Percentiles rank a stretch among this genome's conserved stretches.
Evolutionary conservation across 1,284 basidiomycete genomes (phyloP).

Genomic region (Abortiporus biennis): DNA sequence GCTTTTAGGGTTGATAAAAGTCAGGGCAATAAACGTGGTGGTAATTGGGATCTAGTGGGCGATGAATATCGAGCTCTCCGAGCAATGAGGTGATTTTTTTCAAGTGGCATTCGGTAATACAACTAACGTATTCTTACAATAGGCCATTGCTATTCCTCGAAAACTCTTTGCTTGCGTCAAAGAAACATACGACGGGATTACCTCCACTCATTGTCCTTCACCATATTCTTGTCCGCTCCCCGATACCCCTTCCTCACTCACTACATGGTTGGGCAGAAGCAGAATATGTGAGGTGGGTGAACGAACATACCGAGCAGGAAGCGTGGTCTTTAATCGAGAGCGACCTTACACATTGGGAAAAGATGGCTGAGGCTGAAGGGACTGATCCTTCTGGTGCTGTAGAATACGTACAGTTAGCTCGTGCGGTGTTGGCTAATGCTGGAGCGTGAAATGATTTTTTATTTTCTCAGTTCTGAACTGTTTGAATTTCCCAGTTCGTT

Average conservation of each 20-base stretch:
- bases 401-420: slow-evolving; percentile 62
- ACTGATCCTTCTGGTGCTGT: slow-evolving; percentile 34
- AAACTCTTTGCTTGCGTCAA: slow-evolving; percentile 57
- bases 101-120: not conserved
- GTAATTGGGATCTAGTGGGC: slow-evolving; percentile 65
- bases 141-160: slow-evolving; percentile 88
- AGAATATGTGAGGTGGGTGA: slow-evolving; percentile 87
- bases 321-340: slow-evolving; percentile 67
- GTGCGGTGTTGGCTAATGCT: slow-evolving; percentile 40
- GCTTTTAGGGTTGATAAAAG: slow-evolving; percentile 64
- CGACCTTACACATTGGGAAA: slow-evolving; percentile 70
- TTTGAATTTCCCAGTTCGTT: no score
- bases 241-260: slow-evolving; percentile 78
- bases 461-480: not conserved
- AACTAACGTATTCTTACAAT: slow-evolving; percentile 1
- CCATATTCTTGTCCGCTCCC: slow-evolving; percentile 87
- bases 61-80: slow-evolving; percentile 78
- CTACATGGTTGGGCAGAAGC: slow-evolving; percentile 89
- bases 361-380: slow-evolving; percentile 48
- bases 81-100: slow-evolving; percentile 63
- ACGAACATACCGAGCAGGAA: slow-evolving; percentile 71
- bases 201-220: slow-evolving; percentile 83
- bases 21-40: slow-evolving; percentile 53
- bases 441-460: not conserved
- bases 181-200: slow-evolving; percentile 63